These are phyloP conservation scores for Polymyxa betae DNA, from an alignment of 208 protist genomes.

Conservation along the genomic window DNA sequence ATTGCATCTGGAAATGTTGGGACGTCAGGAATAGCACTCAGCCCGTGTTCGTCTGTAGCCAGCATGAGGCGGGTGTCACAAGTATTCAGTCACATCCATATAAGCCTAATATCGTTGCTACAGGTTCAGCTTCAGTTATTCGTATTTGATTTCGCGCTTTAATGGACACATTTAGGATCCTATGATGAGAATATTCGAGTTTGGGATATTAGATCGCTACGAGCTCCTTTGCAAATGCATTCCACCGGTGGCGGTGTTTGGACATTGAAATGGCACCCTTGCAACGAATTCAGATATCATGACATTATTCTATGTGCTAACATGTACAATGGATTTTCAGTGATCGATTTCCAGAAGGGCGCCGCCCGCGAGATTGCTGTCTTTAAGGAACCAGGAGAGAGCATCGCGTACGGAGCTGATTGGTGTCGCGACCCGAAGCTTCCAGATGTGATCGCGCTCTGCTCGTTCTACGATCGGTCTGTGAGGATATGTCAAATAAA, in stretches of 20 bases:
- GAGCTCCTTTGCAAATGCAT: not conserved
- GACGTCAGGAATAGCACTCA: not conserved
- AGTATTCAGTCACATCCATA: not conserved
- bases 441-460: not conserved
- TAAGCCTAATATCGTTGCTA: not conserved
- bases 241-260: conserved; percentile 17
- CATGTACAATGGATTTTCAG: conserved; percentile 47
- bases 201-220: not conserved
- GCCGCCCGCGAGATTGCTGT: not conserved
- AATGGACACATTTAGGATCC: not conserved
- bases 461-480: conserved; percentile 34
- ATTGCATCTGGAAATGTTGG: not conserved
- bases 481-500: too few species aligned
- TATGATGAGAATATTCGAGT: conserved; percentile 39
- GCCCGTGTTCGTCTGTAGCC: not conserved
- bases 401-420: conserved; percentile 46
- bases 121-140: not conserved
- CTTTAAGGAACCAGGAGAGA: not conserved
- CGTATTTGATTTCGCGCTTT: not conserved
- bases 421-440: not conserved
- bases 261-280: conserved; percentile 38
- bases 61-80: not conserved
- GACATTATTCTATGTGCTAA: conserved; percentile 9
- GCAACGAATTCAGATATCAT: not conserved
- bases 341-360: not conserved